Percentiles rank a stretch among this genome's conserved stretches.
phyloP scores from a whole-genome alignment of 2,329 filamentous ascomycete genomes.

The Nigrospora osmanthi region DNA sequence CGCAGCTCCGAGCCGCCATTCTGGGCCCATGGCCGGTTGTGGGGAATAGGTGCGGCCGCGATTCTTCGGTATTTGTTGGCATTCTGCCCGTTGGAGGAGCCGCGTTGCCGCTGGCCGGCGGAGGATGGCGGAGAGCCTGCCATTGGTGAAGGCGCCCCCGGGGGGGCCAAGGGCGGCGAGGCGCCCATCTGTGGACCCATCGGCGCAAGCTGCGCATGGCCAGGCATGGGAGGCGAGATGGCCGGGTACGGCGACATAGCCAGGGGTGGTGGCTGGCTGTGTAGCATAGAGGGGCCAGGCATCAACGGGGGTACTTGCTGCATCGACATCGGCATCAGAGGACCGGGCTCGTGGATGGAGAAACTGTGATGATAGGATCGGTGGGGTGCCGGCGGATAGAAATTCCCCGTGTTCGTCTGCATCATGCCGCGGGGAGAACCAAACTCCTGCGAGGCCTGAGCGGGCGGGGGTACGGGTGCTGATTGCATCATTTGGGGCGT shows the following conservation, averaged over 20 bases:
- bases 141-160: not conserved
- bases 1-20: conserved; percentile 43
- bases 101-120: conserved; percentile 20
- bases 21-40: conserved; percentile 38
- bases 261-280: conserved; percentile 11
- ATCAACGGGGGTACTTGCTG: conserved; percentile 10
- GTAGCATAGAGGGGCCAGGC: conserved; percentile 10
- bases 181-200: conserved; percentile 16
- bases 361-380: conserved; percentile 27
- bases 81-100: conserved; percentile 17
- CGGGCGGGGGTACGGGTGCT: conserved; percentile 5
- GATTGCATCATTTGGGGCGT: conserved; percentile 8
- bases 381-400: conserved; percentile 23
- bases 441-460: conserved; percentile 16
- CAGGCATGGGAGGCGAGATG: conserved; percentile 15
- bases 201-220: conserved; percentile 14
- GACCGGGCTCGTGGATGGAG: conserved; percentile 19
- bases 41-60: conserved; percentile 47
- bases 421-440: conserved; percentile 17
- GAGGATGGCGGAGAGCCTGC: not conserved
- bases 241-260: conserved; percentile 10
- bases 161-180: conserved; percentile 6
- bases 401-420: conserved; percentile 24
- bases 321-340: conserved; percentile 15
- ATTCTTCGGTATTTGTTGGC: conserved; percentile 46